phyloP scores from a whole-genome alignment of 2,329 filamentous ascomycete genomes.

The Colletotrichum sidae region DNA sequence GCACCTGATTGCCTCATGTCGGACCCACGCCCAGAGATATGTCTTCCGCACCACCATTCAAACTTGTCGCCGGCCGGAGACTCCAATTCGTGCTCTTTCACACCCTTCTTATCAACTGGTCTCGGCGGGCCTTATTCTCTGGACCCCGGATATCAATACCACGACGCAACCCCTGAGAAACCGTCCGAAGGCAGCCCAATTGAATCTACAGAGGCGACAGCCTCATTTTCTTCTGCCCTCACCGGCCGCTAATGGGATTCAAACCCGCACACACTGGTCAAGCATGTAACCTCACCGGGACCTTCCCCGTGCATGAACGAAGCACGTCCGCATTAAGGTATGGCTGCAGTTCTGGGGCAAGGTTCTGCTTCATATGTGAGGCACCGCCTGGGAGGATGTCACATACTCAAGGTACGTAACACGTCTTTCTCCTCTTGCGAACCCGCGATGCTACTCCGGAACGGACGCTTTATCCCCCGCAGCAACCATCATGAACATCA shows the following conservation, averaged over 20 bases:
- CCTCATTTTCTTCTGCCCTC: slow-evolving; percentile 22
- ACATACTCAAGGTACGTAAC: slow-evolving; percentile 27
- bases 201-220: slow-evolving; percentile 8
- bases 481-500: slow-evolving; percentile 19
- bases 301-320: slow-evolving; percentile 35
- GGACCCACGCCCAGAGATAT: slow-evolving; percentile 14
- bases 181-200: slow-evolving; percentile 28
- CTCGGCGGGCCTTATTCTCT: slow-evolving; percentile 25
- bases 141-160: slow-evolving; percentile 27
- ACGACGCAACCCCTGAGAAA: slow-evolving; percentile 17
- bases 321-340: slow-evolving; percentile 33
- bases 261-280: slow-evolving; percentile 19
- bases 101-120: slow-evolving; percentile 19
- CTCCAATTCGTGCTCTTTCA: slow-evolving; percentile 25
- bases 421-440: slow-evolving; percentile 8
- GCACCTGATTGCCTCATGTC: not conserved
- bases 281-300: slow-evolving; percentile 29
- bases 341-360: slow-evolving; percentile 30
- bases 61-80: slow-evolving; percentile 7
- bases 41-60: slow-evolving; percentile 7
- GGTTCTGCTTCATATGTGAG: slow-evolving; percentile 31
- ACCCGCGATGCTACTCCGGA: slow-evolving; percentile 28
- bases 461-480: slow-evolving; percentile 28
- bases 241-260: slow-evolving; percentile 30
- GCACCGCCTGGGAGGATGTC: slow-evolving; percentile 14